Percentiles rank a stretch among this genome's conserved stretches.
Evolutionary conservation across 768 basidiomycete genomes (phyloP).

Genomic region (Leccinum subgranulosum): DNA sequence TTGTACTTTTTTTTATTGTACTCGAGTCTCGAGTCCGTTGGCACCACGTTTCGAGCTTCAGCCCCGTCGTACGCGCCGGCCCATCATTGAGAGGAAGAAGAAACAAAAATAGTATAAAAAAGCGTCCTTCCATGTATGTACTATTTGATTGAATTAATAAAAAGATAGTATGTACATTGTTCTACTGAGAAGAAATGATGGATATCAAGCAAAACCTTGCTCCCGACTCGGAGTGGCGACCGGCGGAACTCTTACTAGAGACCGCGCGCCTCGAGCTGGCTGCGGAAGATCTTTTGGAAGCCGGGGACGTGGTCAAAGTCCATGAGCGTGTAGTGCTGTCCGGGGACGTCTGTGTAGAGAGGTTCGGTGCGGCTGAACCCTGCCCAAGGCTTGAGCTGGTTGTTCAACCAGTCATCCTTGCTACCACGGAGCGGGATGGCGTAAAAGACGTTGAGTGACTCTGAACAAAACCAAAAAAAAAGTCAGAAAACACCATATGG

Average conservation of each 20-base stretch:
- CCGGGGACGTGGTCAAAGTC: not conserved
- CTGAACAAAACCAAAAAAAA: not conserved
- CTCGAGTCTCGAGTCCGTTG: too few relatives aligned
- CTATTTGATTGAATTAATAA: too few relatives aligned
- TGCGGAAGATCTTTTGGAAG: not conserved
- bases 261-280: not conserved
- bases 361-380: not conserved
- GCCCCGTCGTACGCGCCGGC: too few relatives aligned
- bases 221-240: too few relatives aligned
- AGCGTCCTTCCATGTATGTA: too few relatives aligned
- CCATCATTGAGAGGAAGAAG: too few relatives aligned
- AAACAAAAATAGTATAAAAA: too few relatives aligned
- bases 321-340: not conserved
- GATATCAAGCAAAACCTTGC: too few relatives aligned
- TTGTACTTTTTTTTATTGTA: too few relatives aligned
- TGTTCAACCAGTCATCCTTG: not conserved
- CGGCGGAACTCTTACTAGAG: not conserved
- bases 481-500: not conserved
- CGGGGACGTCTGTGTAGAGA: not conserved
- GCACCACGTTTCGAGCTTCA: too few relatives aligned
- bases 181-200: too few relatives aligned
- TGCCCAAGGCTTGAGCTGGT: not conserved
- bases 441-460: not conserved
- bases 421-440: not conserved
- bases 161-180: too few relatives aligned